Percentiles rank a stretch among this genome's conserved stretches.
Conservation (phyloP, 257 asterid genomes). For the Ophiorrhiza pumila region DNA sequence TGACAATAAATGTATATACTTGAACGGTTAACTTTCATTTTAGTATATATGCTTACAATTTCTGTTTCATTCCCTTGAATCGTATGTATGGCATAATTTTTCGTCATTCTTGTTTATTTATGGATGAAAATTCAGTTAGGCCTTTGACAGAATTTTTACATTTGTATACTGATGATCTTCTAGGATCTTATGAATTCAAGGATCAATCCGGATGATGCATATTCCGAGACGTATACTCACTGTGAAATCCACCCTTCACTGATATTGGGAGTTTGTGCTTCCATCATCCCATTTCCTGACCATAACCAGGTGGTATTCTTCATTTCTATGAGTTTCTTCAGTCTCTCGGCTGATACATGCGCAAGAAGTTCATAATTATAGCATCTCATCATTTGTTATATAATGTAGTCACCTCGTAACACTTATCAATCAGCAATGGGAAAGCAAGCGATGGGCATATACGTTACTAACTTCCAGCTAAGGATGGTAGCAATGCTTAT, state of each 20-base stretch:
- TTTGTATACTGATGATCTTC: background rate
- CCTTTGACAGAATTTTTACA: too few relatives aligned
- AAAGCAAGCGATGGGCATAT: constrained; percentile 30
- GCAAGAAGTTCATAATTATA: too few relatives aligned
- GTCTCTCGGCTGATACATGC: background rate
- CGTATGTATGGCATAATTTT: too few relatives aligned
- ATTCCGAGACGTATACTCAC: constrained; percentile 25
- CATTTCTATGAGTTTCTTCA: constrained; percentile 10
- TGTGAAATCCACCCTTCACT: constrained; percentile 28
- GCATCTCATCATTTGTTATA: background rate
- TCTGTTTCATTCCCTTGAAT: background rate
- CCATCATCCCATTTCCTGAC: constrained; percentile 28
- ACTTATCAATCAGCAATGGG: constrained; percentile 32
- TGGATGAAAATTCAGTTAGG: background rate
- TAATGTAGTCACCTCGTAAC: constrained; percentile 25
- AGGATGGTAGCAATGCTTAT: constrained; percentile 16
- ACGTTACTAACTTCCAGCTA: constrained; percentile 26
- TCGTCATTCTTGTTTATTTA: background rate
- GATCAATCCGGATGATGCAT: constrained; percentile 22
- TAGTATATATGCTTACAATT: background rate
- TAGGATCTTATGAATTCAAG: constrained; percentile 26
- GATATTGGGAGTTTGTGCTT: constrained; percentile 31
- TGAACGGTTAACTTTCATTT: background rate
- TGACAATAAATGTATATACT: constrained; percentile 13
- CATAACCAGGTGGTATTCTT: constrained; percentile 21